Evolutionary conservation across 371 early-diverging fungal genomes (phyloP).

Genomic region (Homolaphlyctis polyrhiza): DNA sequence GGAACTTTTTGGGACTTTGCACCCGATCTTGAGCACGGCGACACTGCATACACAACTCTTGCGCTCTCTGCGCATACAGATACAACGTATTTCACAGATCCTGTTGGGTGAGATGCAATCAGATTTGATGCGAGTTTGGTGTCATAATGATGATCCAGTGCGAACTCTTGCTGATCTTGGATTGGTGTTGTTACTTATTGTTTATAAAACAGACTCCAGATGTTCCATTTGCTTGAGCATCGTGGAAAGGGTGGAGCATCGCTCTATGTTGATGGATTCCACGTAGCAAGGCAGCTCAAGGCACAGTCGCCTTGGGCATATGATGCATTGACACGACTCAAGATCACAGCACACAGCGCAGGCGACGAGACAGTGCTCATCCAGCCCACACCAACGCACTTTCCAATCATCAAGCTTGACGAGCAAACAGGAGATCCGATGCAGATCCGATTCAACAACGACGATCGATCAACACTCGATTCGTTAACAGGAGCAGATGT

Average conservation of each 20-base stretch:
- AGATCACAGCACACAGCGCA: constrained; percentile 72
- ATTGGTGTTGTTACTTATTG: too few species aligned
- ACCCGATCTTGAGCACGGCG: constrained; percentile 74
- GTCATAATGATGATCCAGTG: too few species aligned
- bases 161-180: not conserved
- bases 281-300: constrained; percentile 63
- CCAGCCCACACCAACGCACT: constrained; percentile 58
- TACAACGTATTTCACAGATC: constrained; percentile 90
- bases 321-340: constrained; percentile 54
- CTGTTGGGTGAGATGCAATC: constrained; percentile 52
- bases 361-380: constrained; percentile 69
- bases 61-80: constrained; percentile 82
- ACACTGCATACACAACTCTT: constrained; percentile 81
- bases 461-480: constrained; percentile 70
- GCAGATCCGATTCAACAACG: constrained; percentile 83
- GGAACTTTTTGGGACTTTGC: constrained; percentile 74
- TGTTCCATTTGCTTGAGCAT: constrained; percentile 78
- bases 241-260: constrained; percentile 74
- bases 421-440: constrained; percentile 44
- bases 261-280: constrained; percentile 80
- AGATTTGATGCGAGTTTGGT: not conserved
- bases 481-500: constrained; percentile 23
- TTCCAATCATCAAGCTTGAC: constrained; percentile 66
- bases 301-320: constrained; percentile 56
- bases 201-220: constrained; percentile 56